Base-by-base conservation (phyloP, 2,329 filamentous ascomycete species). In the Claviceps quebecensis region DNA sequence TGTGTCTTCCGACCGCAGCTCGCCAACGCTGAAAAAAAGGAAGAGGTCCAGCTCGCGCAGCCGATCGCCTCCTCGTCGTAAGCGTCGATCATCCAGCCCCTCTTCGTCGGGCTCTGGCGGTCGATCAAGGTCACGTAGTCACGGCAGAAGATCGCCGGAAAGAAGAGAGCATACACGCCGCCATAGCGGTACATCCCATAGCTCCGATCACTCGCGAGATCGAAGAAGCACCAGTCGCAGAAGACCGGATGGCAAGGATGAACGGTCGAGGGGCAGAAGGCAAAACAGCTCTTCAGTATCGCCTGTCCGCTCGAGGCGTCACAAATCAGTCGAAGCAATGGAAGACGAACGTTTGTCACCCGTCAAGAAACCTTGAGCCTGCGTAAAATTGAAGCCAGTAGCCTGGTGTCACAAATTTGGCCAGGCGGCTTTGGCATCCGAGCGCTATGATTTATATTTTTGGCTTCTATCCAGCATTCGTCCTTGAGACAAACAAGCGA, bases 271-370 rank as follows among this genome's bases (percentile, higher is more conserved):
- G 55, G 47, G 54, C 55, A 72, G 69, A 57, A 73, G 72, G 63
- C 70, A 69, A 58, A 76, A 71, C 62, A 69, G 69, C 56, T 77
- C 76, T 56, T 75, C 75, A 56, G 69, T 69, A 62, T 75, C 75
- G 61, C 72, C 72, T 64, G 66, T 67, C 61, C 69, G 72, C 65
- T 70, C 69, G 63, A 64, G 64, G 61, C 72, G 68, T 69, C 65
- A 71, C 65, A 76, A 69, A 67, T 72, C 71, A 64, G 75, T 73
- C 80, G 77, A 81, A 78, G 67, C 66, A 74, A 72, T 56, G 56
- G 60, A 66, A 65, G 64, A 63, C 61, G 59, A 60, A 54, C 47
- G 57, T 51, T 55, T 53, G 56, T 57, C 55, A 26, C 52, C 58
- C 41, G 50, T 44, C 19, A 49, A 39, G 16, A 40, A 36, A 26